phyloP scores from a whole-genome alignment of 1,284 basidiomycete species.

The Cryptococcus hybrid region DNA sequence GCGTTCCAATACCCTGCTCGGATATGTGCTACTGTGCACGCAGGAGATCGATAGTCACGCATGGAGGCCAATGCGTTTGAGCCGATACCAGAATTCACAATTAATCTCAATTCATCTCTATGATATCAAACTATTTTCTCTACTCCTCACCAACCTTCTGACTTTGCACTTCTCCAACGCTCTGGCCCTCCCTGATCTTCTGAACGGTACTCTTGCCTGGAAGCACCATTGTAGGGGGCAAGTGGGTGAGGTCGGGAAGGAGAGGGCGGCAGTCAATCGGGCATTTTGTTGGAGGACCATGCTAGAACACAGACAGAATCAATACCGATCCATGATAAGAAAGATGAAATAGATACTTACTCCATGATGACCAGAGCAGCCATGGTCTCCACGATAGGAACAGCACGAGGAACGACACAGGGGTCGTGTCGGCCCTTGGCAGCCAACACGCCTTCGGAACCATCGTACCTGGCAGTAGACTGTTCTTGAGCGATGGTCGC shows the following conservation, averaged over 20 bases:
- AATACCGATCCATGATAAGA: not conserved
- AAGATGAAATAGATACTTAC: conserved; percentile 37
- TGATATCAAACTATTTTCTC: not conserved
- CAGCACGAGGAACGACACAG: conserved; percentile 93
- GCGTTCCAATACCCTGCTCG: too few species aligned
- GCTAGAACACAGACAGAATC: conserved; percentile 30
- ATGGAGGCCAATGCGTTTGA: too few species aligned
- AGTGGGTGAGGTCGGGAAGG: conserved; percentile 72
- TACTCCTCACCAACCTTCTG: conserved; percentile 39
- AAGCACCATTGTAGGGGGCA: conserved; percentile 71
- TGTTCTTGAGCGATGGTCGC: conserved; percentile 96
- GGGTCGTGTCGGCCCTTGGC: conserved; percentile 95
- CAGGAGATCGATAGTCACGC: too few species aligned
- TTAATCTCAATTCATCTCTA: too few species aligned
- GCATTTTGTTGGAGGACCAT: conserved; percentile 82
- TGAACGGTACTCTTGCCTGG: conserved; percentile 32
- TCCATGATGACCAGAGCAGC: conserved; percentile 95
- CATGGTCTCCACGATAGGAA: conserved; percentile 99
- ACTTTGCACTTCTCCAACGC: conserved; percentile 24
- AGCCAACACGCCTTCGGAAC: conserved; percentile 79
- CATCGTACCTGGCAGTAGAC: conserved; percentile 87
- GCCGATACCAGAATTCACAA: too few species aligned
- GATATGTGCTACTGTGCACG: too few species aligned
- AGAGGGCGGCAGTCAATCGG: conserved; percentile 64
- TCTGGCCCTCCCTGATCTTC: conserved; percentile 7